A percentile compares a stretch with the other conserved stretches of the same genome.
Conservation (phyloP, 805 yeast species). For the Candida loeiensis region DNA sequence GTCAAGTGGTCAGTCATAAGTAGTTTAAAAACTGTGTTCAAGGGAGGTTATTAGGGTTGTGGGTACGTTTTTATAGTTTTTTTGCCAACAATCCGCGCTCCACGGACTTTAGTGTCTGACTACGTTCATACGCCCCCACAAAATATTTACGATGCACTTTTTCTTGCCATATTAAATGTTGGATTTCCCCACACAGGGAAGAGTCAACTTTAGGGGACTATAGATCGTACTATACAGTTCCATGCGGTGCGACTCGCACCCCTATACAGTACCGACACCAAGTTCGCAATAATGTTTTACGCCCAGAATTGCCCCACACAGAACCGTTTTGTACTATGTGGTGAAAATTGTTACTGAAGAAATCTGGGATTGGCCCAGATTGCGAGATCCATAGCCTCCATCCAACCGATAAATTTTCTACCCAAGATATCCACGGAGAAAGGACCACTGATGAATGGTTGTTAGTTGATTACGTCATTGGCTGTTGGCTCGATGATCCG, state of each 20-base stretch:
- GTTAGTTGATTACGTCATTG: no score
- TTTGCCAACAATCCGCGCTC: not conserved
- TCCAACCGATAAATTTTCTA: not conserved
- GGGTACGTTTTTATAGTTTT: constrained; percentile 1
- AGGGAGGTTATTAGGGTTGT: not conserved
- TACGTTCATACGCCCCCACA: not conserved
- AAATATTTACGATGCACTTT: constrained; percentile 2
- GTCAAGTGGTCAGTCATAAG: constrained; percentile 20
- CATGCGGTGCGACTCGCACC: not conserved
- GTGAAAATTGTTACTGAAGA: not conserved
- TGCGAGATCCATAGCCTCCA: not conserved
- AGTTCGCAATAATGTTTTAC: not conserved
- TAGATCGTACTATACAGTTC: not conserved
- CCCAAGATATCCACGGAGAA: not conserved
- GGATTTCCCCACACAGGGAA: constrained; percentile 2
- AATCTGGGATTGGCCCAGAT: not conserved
- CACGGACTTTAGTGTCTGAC: not conserved
- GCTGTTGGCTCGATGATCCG: no score
- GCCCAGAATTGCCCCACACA: constrained; percentile 1
- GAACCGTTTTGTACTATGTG: not conserved
- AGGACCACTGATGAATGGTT: not conserved
- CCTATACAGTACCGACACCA: not conserved
- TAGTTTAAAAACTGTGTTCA: not conserved
- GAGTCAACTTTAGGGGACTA: not conserved
- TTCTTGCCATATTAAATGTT: constrained; percentile 1